A percentile compares a stretch with the other conserved stretches of the same genome.
These are phyloP conservation scores for Uronychia setigera DNA, from an alignment of 73 alveolate species.

Conservation along the genomic window DNA sequence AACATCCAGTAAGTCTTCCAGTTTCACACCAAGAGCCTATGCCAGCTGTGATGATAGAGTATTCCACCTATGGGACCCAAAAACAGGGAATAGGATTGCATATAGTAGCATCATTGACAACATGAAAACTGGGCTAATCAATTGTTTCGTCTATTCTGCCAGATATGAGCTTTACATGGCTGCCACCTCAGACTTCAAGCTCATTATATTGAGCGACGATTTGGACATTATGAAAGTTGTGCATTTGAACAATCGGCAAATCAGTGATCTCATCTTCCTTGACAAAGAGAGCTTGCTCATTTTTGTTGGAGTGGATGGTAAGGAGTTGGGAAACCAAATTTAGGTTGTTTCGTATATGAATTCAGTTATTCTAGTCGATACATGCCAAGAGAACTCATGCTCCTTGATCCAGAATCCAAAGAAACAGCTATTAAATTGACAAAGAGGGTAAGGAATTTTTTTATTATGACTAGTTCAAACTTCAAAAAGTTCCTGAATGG, in stretches of 20 bases:
- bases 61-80: conserved; percentile 31
- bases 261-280: background rate
- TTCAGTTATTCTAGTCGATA: background rate
- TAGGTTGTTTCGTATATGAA: background rate
- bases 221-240: conserved; percentile 5
- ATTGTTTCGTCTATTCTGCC: conserved; percentile 2
- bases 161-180: conserved; percentile 14
- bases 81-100: background rate
- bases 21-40: background rate
- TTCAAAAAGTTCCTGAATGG: background rate
- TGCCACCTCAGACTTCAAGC: conserved; percentile 41
- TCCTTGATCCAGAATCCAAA: background rate
- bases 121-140: background rate
- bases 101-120: conserved; percentile 2
- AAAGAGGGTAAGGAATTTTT: background rate
- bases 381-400: background rate
- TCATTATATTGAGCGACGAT: conserved; percentile 54
- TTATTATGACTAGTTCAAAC: background rate
- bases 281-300: background rate
- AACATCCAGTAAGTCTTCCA: conserved; percentile 1
- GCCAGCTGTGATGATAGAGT: background rate
- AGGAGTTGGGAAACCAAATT: background rate
- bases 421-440: background rate
- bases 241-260: background rate
- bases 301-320: background rate